Evolutionary conservation across 257 asterid species (phyloP), one percentile per base, ranked within the genome.

Genomic region (Ocimum tenuiflorum): DNA sequence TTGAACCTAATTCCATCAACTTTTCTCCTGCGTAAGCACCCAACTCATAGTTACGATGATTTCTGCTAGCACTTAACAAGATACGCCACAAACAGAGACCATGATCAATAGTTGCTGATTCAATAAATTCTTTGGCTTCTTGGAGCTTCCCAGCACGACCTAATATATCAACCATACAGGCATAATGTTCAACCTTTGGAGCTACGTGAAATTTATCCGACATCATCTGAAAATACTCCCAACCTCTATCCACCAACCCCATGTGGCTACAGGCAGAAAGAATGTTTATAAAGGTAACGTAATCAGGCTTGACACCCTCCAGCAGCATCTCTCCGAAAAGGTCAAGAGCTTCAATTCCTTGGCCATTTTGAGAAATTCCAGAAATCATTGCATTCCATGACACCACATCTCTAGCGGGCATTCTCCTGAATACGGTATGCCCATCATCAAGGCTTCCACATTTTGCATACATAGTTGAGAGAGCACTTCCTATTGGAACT

Each of bases 311-410:
- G 20, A 60, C 72, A 11, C 88, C 89, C 47, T 78, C 88, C 53
- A 41, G 33, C 57, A 63, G 79, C 97, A 91, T 91, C 66, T 88
- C 91, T 64, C 84, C 88, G 38, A 91, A 88, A 63, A 88, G 91
- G 51, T 82, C 73, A 54, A 91, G 84, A 11, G 97, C 97, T 79
- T 88, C 82, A 7, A 33, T 11, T 6, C 95, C 97, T 9, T 47
- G 53, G 1, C 96, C 95, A n/a, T 91, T 88, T 65, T 91, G 97
- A 65, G 97, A 81, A 71, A 84, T 85, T 27, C 92, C 95, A 0
- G 97, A 91, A 65, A 91, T 84, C 97, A 91, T 91, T 8, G 97
- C 80, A 56, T 91, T 91, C 97, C 97, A 91, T 7, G 96, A 80
- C 36, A 82, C 85, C 15, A 88, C 88, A 61, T 88, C 97, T 72